Evolutionary conservation across 2,329 filamentous ascomycete species (phyloP), one percentile per base, ranked within the genome.

Genomic region (Immersiporthe knoxdaviesiana): DNA sequence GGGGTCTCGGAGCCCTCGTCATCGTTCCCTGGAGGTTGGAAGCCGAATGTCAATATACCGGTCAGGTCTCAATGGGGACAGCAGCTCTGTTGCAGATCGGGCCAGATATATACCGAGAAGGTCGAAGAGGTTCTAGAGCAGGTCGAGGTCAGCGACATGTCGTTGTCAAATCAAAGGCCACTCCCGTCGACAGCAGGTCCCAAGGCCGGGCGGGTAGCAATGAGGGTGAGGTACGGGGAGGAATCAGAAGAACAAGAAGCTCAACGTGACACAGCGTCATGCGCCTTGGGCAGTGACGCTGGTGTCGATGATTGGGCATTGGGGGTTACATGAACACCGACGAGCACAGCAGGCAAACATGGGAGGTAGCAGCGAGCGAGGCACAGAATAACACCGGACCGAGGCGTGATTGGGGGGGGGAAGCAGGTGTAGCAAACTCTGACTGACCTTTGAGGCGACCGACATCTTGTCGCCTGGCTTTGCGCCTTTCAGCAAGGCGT

Each of bases 51-150:
- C 54, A 71, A 67, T 67, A 66, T 63, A 66, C 24, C 37, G 52
- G 52, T 60, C 50, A 30, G 47, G 10, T 58, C 61, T 68, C 65
- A 52, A 32, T 30, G 10, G 66, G 75, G 66, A 73, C 72, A 75
- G 75, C 72, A 72, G 21, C 66, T 59, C 30, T 65, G 62, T 52
- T 68, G 63, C 50, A 47, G 63, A 63, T 71, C 73, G 50, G 61
- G 72, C 70, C 69, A 70, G 70, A 70, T 73, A 68, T 73, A 68
- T 97, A 98, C 96, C 95, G 88, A 99, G 93, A 86, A 97, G 91
- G 89, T 96, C 95, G 89, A 92, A 98, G 80, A 92, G 91, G 89
- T 99, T 99, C 96, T 98, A 76, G 35, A 54, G 54, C 30, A 59
- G 18, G 21, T 44, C 16, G 18, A 47, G n/a, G 69, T 71, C 41